Conservation (phyloP, 2,329 filamentous ascomycete genomes). For the Neonectria neomacrospora region DNA sequence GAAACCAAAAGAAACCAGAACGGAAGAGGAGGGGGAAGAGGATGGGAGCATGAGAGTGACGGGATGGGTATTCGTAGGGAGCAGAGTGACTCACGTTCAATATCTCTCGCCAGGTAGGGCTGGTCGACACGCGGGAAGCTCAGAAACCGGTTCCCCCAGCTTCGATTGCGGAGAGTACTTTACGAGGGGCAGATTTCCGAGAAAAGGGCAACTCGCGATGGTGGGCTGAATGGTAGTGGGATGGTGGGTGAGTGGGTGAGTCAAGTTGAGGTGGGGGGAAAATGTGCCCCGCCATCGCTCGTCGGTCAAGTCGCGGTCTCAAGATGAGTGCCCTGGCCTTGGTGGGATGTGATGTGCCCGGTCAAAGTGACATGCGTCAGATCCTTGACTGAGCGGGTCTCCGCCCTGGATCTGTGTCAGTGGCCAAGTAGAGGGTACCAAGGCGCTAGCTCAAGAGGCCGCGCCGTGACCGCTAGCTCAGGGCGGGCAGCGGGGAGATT, state of each 20-base stretch:
- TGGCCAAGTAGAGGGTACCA: slow-evolving; percentile 2
- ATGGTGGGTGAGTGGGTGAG: slow-evolving; percentile 42
- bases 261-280: slow-evolving; percentile 42
- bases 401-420: background rate
- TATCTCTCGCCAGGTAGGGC: slow-evolving; percentile 28
- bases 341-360: background rate
- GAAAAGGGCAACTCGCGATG: slow-evolving; percentile 39
- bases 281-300: slow-evolving; percentile 40
- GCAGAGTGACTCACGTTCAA: slow-evolving; percentile 21
- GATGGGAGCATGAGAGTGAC: background rate
- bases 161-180: slow-evolving; percentile 20
- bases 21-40: background rate
- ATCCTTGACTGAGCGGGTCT: background rate
- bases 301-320: background rate
- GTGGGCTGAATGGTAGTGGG: slow-evolving; percentile 34
- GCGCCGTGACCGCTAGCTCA: background rate
- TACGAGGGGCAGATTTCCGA: slow-evolving; percentile 44
- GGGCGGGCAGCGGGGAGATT: background rate
- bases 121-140: slow-evolving; percentile 30
- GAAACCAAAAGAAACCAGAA: background rate
- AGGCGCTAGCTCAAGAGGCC: background rate
- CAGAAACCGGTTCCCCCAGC: slow-evolving; percentile 29
- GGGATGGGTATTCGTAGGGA: background rate
- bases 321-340: background rate
- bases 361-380: background rate